Evolutionary conservation across 2,329 filamentous ascomycete species (phyloP).

Genomic region (Colletotrichum neosansevieriae): DNA sequence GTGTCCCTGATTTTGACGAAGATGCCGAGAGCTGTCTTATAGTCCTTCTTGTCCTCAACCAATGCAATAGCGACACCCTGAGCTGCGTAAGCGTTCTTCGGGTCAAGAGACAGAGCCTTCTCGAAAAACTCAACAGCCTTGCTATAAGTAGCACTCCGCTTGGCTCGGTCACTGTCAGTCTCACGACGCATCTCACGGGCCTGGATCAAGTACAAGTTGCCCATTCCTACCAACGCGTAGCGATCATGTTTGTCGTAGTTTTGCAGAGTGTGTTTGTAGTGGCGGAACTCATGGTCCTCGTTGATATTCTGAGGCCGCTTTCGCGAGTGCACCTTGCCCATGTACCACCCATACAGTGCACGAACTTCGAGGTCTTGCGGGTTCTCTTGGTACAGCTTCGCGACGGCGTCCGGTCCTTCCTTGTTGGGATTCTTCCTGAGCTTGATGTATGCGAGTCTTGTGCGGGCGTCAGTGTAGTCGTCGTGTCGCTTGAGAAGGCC

Average conservation of each 20-base stretch:
- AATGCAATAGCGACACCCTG: slow-evolving; percentile 96
- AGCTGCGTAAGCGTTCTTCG: slow-evolving; percentile 94
- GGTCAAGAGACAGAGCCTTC: slow-evolving; percentile 94
- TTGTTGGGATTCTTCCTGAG: slow-evolving; percentile 84
- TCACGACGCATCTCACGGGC: slow-evolving; percentile 96
- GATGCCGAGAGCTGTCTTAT: slow-evolving; percentile 83
- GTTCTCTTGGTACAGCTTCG: slow-evolving; percentile 86
- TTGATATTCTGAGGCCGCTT: slow-evolving; percentile 84
- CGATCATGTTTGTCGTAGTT: slow-evolving; percentile 96
- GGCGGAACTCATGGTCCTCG: slow-evolving; percentile 91
- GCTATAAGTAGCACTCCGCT: slow-evolving; percentile 86
- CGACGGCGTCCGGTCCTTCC: slow-evolving; percentile 87
- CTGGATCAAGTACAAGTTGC: slow-evolving; percentile 87
- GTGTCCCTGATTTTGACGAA: slow-evolving; percentile 93
- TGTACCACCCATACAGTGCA: slow-evolving; percentile 94
- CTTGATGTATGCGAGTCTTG: slow-evolving; percentile 90
- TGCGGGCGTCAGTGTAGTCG: slow-evolving; percentile 93
- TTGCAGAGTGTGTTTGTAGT: slow-evolving; percentile 96
- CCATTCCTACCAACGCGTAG: slow-evolving; percentile 97
- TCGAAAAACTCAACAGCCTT: slow-evolving; percentile 99
- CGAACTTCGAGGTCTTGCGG: slow-evolving; percentile 90
- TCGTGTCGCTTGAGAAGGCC: slow-evolving; percentile 85
- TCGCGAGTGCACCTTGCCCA: slow-evolving; percentile 83
- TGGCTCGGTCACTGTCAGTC: slow-evolving; percentile 90
- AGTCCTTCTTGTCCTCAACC: slow-evolving; percentile 94